A percentile compares a stretch with the other conserved stretches of the same genome.
phyloP scores from a whole-genome alignment of 2,329 filamentous ascomycete species.

The Trichoderma koningii region DNA sequence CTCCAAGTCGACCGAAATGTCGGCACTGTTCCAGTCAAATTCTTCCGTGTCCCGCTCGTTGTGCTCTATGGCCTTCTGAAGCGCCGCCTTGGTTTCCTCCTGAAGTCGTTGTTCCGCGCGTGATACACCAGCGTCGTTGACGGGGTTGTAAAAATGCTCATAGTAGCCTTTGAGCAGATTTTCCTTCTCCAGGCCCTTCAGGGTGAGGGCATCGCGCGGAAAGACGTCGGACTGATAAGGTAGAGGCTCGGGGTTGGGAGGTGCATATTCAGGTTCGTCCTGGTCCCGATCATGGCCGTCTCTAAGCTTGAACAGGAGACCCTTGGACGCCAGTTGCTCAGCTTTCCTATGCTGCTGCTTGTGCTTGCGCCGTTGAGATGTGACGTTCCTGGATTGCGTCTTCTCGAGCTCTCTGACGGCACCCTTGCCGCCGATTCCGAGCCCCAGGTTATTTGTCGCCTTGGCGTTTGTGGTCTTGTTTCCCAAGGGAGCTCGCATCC shows the following conservation, averaged over 20 bases:
- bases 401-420: constrained; percentile 63
- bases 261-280: constrained; percentile 87
- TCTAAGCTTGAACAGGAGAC: constrained; percentile 64
- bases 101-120: constrained; percentile 63
- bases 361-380: constrained; percentile 61
- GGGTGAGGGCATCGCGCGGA: constrained; percentile 57
- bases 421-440: constrained; percentile 65
- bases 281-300: constrained; percentile 51
- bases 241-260: constrained; percentile 67
- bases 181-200: constrained; percentile 58
- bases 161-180: constrained; percentile 65
- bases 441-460: constrained; percentile 66
- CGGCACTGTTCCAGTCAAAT: constrained; percentile 61
- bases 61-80: constrained; percentile 63
- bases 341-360: constrained; percentile 59
- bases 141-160: constrained; percentile 60
- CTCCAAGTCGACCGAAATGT: constrained; percentile 41
- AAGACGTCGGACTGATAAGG: constrained; percentile 71
- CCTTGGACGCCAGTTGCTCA: constrained; percentile 55
- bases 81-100: constrained; percentile 51
- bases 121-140: constrained; percentile 68
- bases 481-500: constrained; percentile 78
- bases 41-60: constrained; percentile 68
- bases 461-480: constrained; percentile 98
- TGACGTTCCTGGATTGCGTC: constrained; percentile 61